phyloP scores from a whole-genome alignment of 2,329 filamentous ascomycete genomes.

The Sclerotinia glacialis region DNA sequence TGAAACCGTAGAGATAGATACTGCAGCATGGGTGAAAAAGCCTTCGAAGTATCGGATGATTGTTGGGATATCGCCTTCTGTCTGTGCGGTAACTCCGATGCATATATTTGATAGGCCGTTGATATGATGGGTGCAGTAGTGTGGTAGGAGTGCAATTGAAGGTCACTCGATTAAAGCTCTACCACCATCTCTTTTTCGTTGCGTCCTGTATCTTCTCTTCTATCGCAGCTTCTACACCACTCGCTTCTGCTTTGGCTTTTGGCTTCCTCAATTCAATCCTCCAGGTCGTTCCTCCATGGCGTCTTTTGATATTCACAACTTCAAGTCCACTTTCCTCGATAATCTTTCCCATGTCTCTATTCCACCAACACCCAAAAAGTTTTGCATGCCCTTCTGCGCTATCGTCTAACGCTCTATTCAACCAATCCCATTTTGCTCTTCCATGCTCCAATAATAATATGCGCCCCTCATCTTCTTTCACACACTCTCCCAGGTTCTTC shows the following conservation, averaged over 20 bases:
- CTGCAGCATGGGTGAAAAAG: not conserved
- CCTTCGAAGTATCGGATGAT: not conserved
- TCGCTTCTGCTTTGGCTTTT: conserved; percentile 14
- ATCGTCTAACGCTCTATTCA: conserved; percentile 56
- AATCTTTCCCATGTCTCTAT: conserved; percentile 58
- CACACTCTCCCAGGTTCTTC: conserved; percentile 49
- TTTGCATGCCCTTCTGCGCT: conserved; percentile 55
- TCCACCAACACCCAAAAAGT: conserved; percentile 67
- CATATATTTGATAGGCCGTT: not conserved
- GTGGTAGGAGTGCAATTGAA: conserved; percentile 3
- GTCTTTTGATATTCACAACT: conserved; percentile 51
- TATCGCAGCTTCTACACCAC: not conserved
- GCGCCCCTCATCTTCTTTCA: conserved; percentile 55
- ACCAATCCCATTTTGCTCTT: conserved; percentile 51
- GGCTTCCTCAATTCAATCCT: conserved; percentile 52
- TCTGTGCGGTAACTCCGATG: not conserved
- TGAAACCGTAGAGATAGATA: not conserved
- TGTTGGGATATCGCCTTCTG: not conserved
- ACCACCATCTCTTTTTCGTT: conserved; percentile 2
- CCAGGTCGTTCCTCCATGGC: conserved; percentile 57
- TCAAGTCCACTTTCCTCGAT: conserved; percentile 57
- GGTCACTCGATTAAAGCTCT: not conserved
- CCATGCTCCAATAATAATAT: conserved; percentile 64
- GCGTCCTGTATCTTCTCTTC: not conserved
- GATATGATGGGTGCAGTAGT: conserved; percentile 6